Percentiles rank a stretch among this genome's conserved stretches.
These are phyloP conservation scores for Alternaria sp. DNA, from an alignment of 2,329 filamentous ascomycete species.

Conservation along the genomic window DNA sequence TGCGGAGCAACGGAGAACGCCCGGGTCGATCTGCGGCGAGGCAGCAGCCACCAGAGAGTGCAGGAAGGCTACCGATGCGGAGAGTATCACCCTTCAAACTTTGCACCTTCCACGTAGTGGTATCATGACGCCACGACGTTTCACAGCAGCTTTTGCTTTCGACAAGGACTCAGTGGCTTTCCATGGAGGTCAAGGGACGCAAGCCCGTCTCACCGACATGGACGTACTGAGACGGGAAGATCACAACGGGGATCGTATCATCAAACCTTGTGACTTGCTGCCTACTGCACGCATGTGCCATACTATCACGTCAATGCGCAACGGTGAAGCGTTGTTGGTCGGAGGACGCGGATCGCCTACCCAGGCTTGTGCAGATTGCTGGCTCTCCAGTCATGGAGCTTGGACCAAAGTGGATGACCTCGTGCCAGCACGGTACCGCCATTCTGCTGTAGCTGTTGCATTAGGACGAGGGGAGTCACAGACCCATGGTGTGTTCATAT, in stretches of 20 bases:
- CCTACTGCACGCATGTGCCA: constrained; percentile 70
- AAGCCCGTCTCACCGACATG: constrained; percentile 59
- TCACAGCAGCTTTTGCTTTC: constrained; percentile 51
- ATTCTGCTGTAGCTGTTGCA: constrained; percentile 66
- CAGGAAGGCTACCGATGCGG: constrained; percentile 14
- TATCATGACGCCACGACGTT: constrained; percentile 48
- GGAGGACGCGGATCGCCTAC: constrained; percentile 83
- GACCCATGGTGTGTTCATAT: constrained; percentile 54
- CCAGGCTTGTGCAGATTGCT: constrained; percentile 74
- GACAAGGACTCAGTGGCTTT: constrained; percentile 46
- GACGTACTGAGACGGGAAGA: constrained; percentile 48
- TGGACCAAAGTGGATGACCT: constrained; percentile 74
- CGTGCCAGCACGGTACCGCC: constrained; percentile 77
- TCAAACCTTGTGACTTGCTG: constrained; percentile 45
- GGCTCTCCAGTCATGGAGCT: constrained; percentile 68
- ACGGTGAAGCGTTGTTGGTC: constrained; percentile 68
- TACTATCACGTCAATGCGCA: constrained; percentile 72
- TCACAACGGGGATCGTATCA: constrained; percentile 27
- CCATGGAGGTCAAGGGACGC: constrained; percentile 58
- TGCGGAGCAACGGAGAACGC: constrained; percentile 26
- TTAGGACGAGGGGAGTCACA: constrained; percentile 54
- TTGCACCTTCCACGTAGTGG: constrained; percentile 19
- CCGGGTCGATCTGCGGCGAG: constrained; percentile 16
- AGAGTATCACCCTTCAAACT: constrained; percentile 29
- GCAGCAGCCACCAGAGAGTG: constrained; percentile 11